phyloP scores from a whole-genome alignment of 257 asterid species.

The Solanum clarkiae region DNA sequence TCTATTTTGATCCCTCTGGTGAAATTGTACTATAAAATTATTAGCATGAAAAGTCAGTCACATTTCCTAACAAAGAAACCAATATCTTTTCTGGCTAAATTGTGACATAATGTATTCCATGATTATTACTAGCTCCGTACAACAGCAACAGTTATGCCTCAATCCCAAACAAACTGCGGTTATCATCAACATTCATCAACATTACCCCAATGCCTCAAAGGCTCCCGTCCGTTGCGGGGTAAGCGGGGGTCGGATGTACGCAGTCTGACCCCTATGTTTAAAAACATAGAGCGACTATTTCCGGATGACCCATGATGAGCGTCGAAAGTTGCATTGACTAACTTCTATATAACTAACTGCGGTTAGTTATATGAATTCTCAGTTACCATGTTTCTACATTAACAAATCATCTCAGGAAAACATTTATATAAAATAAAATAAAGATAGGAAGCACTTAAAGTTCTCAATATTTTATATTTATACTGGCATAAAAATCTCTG shows the following conservation, averaged over 20 bases:
- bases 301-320: no score
- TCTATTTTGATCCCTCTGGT: not conserved
- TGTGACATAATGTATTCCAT: not conserved
- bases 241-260: no score
- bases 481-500: not conserved
- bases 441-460: not conserved
- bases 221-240: no score
- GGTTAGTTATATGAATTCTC: not conserved
- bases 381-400: not conserved
- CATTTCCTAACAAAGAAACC: not conserved
- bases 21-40: not conserved
- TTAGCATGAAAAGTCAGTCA: not conserved
- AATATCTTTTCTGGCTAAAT: not conserved
- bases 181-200: no score
- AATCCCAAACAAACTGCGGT: not conserved
- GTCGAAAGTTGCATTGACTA: no score
- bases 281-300: no score
- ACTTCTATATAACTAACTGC: no score
- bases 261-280: no score
- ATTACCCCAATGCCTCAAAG: no score
- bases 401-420: not conserved
- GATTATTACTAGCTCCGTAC: not conserved
- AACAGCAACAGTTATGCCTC: not conserved
- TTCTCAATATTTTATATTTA: not conserved
- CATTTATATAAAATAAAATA: not conserved